These are phyloP conservation scores for Phytopythium kandeliae DNA, from an alignment of 352 stramenopile genomes.

Conservation along the genomic window DNA sequence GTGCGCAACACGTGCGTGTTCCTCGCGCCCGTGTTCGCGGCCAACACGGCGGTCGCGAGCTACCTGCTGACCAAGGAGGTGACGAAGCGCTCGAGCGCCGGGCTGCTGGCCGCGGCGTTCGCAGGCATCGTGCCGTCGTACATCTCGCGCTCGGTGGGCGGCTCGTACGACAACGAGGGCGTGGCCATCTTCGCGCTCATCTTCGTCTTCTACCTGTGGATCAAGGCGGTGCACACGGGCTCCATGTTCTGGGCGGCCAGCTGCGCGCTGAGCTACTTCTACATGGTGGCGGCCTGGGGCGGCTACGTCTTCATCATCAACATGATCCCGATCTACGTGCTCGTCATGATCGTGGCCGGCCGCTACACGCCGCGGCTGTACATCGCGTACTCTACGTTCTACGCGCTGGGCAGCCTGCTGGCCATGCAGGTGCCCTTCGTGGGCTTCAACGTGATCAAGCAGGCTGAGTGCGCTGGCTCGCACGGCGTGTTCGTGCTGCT, in stretches of 20 bases:
- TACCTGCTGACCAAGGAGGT: conserved; percentile 87
- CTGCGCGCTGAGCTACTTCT: conserved; percentile 92
- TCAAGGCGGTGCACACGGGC: conserved; percentile 73
- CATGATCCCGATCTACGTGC: conserved; percentile 95
- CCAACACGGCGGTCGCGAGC: conserved; percentile 73
- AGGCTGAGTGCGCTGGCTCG: conserved; percentile 66
- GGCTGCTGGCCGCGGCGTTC: conserved; percentile 87
- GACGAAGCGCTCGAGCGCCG: conserved; percentile 54
- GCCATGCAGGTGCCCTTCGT: conserved; percentile 99
- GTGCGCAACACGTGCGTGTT: conserved; percentile 90
- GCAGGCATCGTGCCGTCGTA: conserved; percentile 95
- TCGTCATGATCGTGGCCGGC: conserved; percentile 87
- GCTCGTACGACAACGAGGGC: conserved; percentile 98
- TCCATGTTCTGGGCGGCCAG: conserved; percentile 62
- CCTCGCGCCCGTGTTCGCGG: conserved; percentile 86
- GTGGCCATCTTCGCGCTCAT: conserved; percentile 98
- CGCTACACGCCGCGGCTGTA: conserved; percentile 93
- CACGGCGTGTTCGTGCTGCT: conserved; percentile 79
- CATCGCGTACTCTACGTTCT: conserved; percentile 97
- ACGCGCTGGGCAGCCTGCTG: conserved; percentile 93
- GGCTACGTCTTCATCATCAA: conserved; percentile 99
- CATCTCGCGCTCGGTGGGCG: conserved; percentile 95
- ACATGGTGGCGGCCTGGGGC: conserved; percentile 95
- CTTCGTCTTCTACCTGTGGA: conserved; percentile 97
- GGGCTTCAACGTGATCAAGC: conserved; percentile 92